These are phyloP conservation scores for Haberlea rhodopensis DNA, from an alignment of 257 asterid genomes.

Conservation along the genomic window DNA sequence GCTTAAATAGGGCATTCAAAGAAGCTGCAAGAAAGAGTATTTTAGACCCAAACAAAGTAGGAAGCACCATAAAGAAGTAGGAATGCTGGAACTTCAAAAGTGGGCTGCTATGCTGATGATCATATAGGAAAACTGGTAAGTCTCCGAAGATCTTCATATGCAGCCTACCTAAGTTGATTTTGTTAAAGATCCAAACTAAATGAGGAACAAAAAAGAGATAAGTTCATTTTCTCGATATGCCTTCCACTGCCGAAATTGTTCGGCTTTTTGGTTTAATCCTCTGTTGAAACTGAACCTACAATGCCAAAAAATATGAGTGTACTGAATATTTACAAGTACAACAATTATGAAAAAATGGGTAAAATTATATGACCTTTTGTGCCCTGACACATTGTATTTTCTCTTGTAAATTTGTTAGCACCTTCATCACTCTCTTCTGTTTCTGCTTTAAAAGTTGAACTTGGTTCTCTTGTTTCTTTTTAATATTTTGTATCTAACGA, in stretches of 20 bases:
- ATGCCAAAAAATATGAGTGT: conserved; percentile 21
- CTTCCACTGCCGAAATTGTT: conserved; percentile 97
- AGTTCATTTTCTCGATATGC: conserved; percentile 95
- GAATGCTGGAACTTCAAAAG: too few relatives aligned
- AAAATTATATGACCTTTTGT: conserved; percentile 63
- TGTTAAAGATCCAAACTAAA: too few relatives aligned
- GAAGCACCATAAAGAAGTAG: too few relatives aligned
- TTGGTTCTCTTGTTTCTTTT: conserved; percentile 94
- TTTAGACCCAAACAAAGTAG: too few relatives aligned
- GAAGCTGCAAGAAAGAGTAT: conserved; percentile 56
- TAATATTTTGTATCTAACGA: conserved; percentile 90
- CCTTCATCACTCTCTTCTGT: conserved; percentile 98
- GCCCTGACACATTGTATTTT: conserved; percentile 94
- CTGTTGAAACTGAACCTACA: too few relatives aligned
- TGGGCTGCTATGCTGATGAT: too few relatives aligned
- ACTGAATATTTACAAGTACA: conserved; percentile 13
- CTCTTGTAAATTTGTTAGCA: conserved; percentile 80
- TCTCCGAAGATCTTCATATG: too few relatives aligned
- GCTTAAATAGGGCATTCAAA: conserved; percentile 85
- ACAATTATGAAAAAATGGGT: conserved; percentile 8
- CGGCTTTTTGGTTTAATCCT: conserved; percentile 97
- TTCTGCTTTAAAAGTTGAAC: conserved; percentile 91
- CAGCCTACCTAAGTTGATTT: too few relatives aligned
- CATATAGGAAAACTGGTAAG: too few relatives aligned
- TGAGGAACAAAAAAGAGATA: too few relatives aligned